Evolutionary conservation across 257 asterid species (phyloP).

Genomic region (Scutellaria baicalensis): DNA sequence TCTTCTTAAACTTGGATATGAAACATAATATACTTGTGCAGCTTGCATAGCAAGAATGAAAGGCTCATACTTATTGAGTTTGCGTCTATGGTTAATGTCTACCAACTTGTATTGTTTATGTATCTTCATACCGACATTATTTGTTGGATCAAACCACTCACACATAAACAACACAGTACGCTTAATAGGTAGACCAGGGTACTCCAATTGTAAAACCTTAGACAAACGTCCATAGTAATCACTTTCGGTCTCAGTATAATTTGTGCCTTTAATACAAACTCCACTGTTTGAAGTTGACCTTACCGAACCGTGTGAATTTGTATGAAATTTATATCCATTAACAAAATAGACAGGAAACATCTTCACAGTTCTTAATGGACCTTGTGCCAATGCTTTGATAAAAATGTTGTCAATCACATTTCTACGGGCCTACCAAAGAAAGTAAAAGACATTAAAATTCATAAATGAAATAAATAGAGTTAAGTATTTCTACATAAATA

Average conservation of each 20-base stretch:
- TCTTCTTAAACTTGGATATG: background rate
- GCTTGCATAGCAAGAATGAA: background rate
- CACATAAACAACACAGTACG: background rate
- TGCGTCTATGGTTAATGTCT: background rate
- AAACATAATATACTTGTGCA: background rate
- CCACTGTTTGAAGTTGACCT: background rate
- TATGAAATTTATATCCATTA: background rate
- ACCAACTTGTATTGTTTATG: background rate
- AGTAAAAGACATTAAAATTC: background rate
- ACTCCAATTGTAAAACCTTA: background rate
- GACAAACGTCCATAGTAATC: background rate
- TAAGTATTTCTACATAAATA: background rate
- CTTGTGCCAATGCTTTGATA: background rate
- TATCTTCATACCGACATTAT: background rate
- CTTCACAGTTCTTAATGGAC: background rate
- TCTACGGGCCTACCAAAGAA: background rate
- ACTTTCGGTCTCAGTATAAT: background rate
- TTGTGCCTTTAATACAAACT: background rate
- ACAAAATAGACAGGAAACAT: background rate
- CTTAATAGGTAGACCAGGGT: background rate
- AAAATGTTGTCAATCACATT: background rate
- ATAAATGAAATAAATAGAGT: background rate
- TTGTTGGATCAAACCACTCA: background rate
- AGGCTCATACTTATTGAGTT: background rate
- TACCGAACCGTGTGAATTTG: background rate